Evolutionary conservation across 2,329 filamentous ascomycete genomes (phyloP), one percentile per base, ranked within the genome.

Genomic region (Penicillium sp.): DNA sequence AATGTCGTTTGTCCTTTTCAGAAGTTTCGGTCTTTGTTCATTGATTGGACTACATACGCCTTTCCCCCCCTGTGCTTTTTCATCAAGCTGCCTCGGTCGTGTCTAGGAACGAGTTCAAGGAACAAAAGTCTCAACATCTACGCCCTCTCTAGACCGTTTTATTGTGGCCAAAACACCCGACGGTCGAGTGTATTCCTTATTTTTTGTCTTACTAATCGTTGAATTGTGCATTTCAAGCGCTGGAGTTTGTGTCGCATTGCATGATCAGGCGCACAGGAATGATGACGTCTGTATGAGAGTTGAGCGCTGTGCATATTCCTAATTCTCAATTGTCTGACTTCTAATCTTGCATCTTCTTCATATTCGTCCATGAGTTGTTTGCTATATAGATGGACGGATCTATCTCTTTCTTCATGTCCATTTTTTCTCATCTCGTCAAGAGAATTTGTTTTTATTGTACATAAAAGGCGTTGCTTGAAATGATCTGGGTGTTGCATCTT

Each of bases 201-300:
- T 21, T 53, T 53, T 7, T 47, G n/a, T 52, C 23, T 48, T 24
- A 38, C 43, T 42, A 45, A 20, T 59, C 24, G 30, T 59, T 52
- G 21, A 47, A 35, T 56, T 24, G n/a, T 58, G 52, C 56, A 58
- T 60, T 56, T 58, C 50, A 55, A 58, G 56, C 52, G 53, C 38
- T 26, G 55, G 54, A 54, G 58, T 59, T 57, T 54, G 45, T 54
- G 47, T 46, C 51, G 55, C 55, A 57, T 57, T 55, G 58, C 54
- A 59, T 59, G 55, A 35, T 21, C 42, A 59, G 56, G 51, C 56
- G 56, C 46, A 38, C 52, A 56, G 52, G 23, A 35, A 54, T 54
- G 35, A 51, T 58, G 55, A 47, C 47, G 50, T 45, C 46, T 52
- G 52, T 55, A 52, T 35, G 47, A 50, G 30, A 58, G 52, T 54